Conservation (phyloP, 306 rosid species). For the Gynostemma pentaphyllum region DNA sequence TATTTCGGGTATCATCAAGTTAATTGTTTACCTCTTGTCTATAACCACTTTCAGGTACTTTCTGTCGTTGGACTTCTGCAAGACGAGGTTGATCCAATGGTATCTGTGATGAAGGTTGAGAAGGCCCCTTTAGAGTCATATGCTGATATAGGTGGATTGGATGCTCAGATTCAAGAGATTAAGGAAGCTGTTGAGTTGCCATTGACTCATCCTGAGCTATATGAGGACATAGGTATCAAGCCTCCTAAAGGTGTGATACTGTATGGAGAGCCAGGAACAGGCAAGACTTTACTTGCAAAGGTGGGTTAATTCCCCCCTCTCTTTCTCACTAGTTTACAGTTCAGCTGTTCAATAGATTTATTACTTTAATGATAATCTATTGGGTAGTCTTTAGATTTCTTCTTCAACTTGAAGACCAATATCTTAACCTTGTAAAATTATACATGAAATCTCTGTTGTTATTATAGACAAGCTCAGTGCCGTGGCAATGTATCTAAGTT, state of each 20-base stretch:
- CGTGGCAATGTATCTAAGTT: too few relatives aligned
- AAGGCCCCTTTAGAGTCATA: slow-evolving; percentile 96
- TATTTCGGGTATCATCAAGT: not conserved
- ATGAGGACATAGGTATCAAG: slow-evolving; percentile 95
- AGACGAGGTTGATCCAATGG: slow-evolving; percentile 99
- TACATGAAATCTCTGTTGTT: too few relatives aligned
- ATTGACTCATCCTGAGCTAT: slow-evolving; percentile 86
- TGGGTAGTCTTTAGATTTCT: not conserved
- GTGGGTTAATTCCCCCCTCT: slow-evolving; percentile 20
- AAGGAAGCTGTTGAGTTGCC: slow-evolving; percentile 99
- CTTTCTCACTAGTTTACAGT: not conserved
- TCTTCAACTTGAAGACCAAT: not conserved
- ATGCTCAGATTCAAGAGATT: slow-evolving; percentile 98
- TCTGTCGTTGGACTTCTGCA: slow-evolving; percentile 98
- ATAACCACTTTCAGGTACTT: slow-evolving; percentile 45
- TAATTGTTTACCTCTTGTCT: not conserved
- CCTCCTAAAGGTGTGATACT: slow-evolving; percentile 94
- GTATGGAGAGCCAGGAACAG: slow-evolving; percentile 97
- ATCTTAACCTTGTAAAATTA: not conserved
- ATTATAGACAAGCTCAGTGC: too few relatives aligned
- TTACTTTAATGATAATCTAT: too few relatives aligned
- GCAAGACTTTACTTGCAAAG: slow-evolving; percentile 98
- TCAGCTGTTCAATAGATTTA: not conserved
- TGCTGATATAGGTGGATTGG: slow-evolving; percentile 96
- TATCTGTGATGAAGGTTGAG: slow-evolving; percentile 83